phyloP scores from a whole-genome alignment of 768 basidiomycete genomes.

The Flagelloscypha sp. region DNA sequence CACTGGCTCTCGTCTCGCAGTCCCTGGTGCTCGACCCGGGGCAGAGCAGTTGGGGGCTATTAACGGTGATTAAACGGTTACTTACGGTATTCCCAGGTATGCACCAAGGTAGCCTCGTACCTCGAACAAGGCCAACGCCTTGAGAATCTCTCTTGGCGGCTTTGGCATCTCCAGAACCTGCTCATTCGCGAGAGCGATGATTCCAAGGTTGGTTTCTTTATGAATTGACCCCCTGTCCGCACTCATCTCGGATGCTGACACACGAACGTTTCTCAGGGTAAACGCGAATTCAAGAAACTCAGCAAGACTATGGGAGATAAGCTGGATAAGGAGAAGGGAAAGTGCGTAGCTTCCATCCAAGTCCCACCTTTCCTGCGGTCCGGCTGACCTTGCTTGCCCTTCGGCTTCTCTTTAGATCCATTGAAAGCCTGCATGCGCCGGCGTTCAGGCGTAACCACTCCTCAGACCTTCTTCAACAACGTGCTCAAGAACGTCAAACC shows the following conservation, averaged over 20 bases:
- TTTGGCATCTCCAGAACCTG: constrained; percentile 89
- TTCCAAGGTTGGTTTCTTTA: no score
- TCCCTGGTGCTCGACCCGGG: no score
- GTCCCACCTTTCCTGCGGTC: constrained; percentile 3
- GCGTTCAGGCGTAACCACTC: constrained; percentile 76
- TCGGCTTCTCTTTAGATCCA: constrained; percentile 45
- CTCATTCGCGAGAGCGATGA: constrained; percentile 90
- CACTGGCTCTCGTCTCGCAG: constrained; percentile 4
- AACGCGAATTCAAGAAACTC: constrained; percentile 85
- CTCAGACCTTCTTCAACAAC: constrained; percentile 71
- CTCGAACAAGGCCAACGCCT: constrained; percentile 88
- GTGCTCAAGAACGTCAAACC: constrained; percentile 76
- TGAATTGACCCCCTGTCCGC: no score
- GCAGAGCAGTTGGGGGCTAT: no score
- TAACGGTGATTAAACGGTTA: not conserved
- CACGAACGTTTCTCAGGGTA: no score
- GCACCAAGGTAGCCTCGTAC: constrained; percentile 84
- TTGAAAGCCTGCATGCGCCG: constrained; percentile 78
- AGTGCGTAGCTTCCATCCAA: constrained; percentile 39
- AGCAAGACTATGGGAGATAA: constrained; percentile 87
- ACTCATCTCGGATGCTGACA: no score
- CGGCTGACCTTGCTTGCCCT: constrained; percentile 24
- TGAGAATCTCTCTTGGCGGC: constrained; percentile 87
- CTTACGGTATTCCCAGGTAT: constrained; percentile 43
- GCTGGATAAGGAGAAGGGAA: constrained; percentile 86